These are phyloP conservation scores for Penicillium antarcticum DNA, from an alignment of 495 filamentous ascomycete species.

Conservation along the genomic window DNA sequence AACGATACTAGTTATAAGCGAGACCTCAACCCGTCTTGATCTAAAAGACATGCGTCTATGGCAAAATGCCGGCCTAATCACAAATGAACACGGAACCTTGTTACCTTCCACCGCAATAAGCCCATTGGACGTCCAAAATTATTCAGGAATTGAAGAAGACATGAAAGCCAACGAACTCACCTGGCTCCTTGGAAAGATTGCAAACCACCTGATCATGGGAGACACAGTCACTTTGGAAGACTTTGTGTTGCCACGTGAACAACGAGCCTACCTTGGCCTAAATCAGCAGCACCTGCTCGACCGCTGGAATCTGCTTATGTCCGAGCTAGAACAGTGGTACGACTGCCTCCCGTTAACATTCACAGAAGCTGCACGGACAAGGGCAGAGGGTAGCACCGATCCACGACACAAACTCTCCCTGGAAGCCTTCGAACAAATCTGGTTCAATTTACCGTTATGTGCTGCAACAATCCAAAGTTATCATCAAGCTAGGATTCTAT, in stretches of 20 bases:
- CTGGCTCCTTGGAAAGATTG: slow-evolving; percentile 21
- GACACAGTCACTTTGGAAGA: slow-evolving; percentile 10
- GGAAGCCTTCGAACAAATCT: slow-evolving; percentile 16
- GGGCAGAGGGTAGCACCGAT: not conserved
- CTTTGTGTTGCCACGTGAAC: slow-evolving; percentile 6
- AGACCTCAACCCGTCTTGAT: slow-evolving; percentile 19
- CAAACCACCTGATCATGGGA: slow-evolving; percentile 16
- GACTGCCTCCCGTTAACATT: slow-evolving; percentile 13
- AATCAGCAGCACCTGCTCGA: slow-evolving; percentile 16
- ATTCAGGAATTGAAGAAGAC: slow-evolving; percentile 11
- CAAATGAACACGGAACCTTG: slow-evolving; percentile 8
- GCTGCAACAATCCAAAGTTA: slow-evolving; percentile 25
- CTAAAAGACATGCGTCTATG: slow-evolving; percentile 19
- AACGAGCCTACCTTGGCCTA: slow-evolving; percentile 10
- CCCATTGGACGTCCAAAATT: slow-evolving; percentile 5
- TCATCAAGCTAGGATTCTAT: slow-evolving; percentile 15
- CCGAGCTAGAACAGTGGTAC: slow-evolving; percentile 15
- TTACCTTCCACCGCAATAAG: slow-evolving; percentile 6
- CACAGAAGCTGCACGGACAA: slow-evolving; percentile 3
- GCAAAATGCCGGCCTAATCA: slow-evolving; percentile 19
- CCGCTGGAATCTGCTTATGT: slow-evolving; percentile 14
- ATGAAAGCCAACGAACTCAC: slow-evolving; percentile 17
- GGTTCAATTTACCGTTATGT: slow-evolving; percentile 21
- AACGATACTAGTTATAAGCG: slow-evolving; percentile 13
- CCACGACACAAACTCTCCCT: not conserved